Evolutionary conservation across 768 basidiomycete species (phyloP).

Genomic region (Zangia roseola): DNA sequence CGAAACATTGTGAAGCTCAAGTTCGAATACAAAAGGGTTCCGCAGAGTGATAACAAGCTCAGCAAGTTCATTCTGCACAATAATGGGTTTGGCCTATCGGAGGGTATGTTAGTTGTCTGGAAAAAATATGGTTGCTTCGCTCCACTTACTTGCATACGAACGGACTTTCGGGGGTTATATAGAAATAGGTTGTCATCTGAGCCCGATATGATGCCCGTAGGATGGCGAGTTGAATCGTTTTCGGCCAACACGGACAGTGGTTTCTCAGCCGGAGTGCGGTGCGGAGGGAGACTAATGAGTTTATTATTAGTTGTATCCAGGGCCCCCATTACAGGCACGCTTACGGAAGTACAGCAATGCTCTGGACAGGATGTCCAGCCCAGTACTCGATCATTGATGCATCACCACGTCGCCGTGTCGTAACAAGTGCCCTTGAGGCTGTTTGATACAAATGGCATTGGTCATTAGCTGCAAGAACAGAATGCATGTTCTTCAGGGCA

Average conservation of each 20-base stretch:
- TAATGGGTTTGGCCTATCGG: slow-evolving; percentile 52
- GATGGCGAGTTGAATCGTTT: slow-evolving; percentile 36
- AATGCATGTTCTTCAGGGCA: slow-evolving; percentile 70
- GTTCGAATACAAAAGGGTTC: slow-evolving; percentile 90
- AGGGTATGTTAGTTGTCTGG: neutral
- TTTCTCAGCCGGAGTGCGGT: slow-evolving; percentile 74
- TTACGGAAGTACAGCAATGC: slow-evolving; percentile 79
- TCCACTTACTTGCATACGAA: slow-evolving; percentile 52
- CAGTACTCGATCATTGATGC: slow-evolving; percentile 76
- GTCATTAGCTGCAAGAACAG: slow-evolving; percentile 68
- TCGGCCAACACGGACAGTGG: slow-evolving; percentile 53
- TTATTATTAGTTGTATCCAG: slow-evolving; percentile 4
- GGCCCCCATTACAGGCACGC: slow-evolving; percentile 7
- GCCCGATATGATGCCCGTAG: slow-evolving; percentile 48
- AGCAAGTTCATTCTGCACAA: slow-evolving; percentile 80
- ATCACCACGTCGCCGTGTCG: slow-evolving; percentile 77
- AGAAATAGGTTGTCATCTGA: slow-evolving; percentile 79
- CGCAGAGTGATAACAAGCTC: slow-evolving; percentile 84
- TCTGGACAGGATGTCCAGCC: slow-evolving; percentile 78
- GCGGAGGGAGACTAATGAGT: slow-evolving; percentile 58
- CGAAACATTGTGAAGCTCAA: slow-evolving; percentile 79
- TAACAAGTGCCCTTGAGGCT: slow-evolving; percentile 67
- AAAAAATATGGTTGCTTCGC: neutral
- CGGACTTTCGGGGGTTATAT: slow-evolving; percentile 80
- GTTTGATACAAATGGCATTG: slow-evolving; percentile 79